Conservation (phyloP, 2,329 filamentous ascomycete genomes). For the Lachnellula subtilissima region DNA sequence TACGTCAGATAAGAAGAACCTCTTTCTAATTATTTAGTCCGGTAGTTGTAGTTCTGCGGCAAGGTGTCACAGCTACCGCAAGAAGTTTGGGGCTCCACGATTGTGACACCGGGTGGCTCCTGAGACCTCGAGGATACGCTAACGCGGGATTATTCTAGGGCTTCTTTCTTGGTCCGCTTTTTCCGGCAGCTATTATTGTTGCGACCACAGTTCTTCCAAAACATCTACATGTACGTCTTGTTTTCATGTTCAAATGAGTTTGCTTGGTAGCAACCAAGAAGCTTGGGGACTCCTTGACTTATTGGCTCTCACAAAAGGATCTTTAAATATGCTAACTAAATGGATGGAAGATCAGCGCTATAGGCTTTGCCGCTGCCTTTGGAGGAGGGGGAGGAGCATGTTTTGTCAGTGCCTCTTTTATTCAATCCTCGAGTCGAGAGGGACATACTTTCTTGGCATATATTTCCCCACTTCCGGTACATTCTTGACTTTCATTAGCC, state of each 20-base stretch:
- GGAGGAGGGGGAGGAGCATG: slow-evolving; percentile 65
- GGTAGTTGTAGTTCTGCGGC: too few relatives aligned
- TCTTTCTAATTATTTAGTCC: not conserved
- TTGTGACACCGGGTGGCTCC: not conserved
- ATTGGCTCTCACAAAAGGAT: too few relatives aligned
- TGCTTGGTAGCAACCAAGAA: too few relatives aligned
- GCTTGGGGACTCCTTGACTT: too few relatives aligned
- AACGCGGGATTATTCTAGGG: slow-evolving; percentile 37
- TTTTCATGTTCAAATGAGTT: too few relatives aligned
- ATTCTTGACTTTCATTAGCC: slow-evolving; percentile 31
- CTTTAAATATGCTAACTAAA: too few relatives aligned
- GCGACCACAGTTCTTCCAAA: slow-evolving; percentile 69
- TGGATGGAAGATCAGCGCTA: slow-evolving; percentile 43
- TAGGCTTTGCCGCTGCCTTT: slow-evolving; percentile 76
- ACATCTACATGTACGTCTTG: slow-evolving; percentile 58
- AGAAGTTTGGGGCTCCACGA: not conserved
- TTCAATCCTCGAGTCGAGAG: not conserved
- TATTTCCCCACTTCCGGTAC: too few relatives aligned
- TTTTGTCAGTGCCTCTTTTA: slow-evolving; percentile 31
- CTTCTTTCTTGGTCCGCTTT: slow-evolving; percentile 76
- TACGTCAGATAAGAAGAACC: not conserved
- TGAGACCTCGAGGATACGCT: not conserved
- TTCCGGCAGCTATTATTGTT: slow-evolving; percentile 69
- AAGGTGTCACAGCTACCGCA: too few relatives aligned
- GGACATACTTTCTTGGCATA: too few relatives aligned